A percentile compares a stretch with the other conserved stretches of the same genome.
These are phyloP conservation scores for Sonneratia caseolaris DNA, from an alignment of 345 rosid species.

Conservation along the genomic window DNA sequence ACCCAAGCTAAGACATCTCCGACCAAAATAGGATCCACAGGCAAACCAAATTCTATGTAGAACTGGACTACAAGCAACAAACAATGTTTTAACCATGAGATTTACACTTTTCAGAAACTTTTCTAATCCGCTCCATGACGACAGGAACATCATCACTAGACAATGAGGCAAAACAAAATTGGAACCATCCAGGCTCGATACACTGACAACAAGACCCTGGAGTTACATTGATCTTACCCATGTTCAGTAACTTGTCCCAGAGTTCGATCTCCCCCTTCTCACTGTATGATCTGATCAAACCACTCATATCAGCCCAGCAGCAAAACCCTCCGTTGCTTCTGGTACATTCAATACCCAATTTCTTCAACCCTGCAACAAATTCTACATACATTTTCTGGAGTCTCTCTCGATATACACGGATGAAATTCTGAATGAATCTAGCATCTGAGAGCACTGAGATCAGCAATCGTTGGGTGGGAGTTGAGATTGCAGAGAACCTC, in stretches of 20 bases:
- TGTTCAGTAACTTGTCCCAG: slow-evolving; percentile 73
- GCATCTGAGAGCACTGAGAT: slow-evolving; percentile 52
- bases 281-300: slow-evolving; percentile 54
- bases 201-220: slow-evolving; percentile 93
- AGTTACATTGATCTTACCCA: slow-evolving; percentile 55
- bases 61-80: too few species aligned
- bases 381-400: slow-evolving; percentile 26
- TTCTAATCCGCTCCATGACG: slow-evolving; percentile 51
- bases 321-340: slow-evolving; percentile 58
- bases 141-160: slow-evolving; percentile 51
- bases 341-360: slow-evolving; percentile 49
- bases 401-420: slow-evolving; percentile 41
- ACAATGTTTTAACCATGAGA: slow-evolving; percentile 32
- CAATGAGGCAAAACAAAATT: slow-evolving; percentile 60
- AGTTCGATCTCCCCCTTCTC: slow-evolving; percentile 92
- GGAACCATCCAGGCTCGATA: slow-evolving; percentile 92
- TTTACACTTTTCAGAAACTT: slow-evolving; percentile 54
- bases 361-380: slow-evolving; percentile 49
- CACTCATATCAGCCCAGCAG: slow-evolving; percentile 92
- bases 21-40: too few species aligned
- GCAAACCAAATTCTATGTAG: too few species aligned
- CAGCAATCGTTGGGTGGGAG: slow-evolving; percentile 56
- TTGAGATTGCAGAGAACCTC: slow-evolving; percentile 64
- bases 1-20: background rate
- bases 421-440: slow-evolving; percentile 31